Conservation (phyloP, 257 asterid species). For the Nemophila menziesii region DNA sequence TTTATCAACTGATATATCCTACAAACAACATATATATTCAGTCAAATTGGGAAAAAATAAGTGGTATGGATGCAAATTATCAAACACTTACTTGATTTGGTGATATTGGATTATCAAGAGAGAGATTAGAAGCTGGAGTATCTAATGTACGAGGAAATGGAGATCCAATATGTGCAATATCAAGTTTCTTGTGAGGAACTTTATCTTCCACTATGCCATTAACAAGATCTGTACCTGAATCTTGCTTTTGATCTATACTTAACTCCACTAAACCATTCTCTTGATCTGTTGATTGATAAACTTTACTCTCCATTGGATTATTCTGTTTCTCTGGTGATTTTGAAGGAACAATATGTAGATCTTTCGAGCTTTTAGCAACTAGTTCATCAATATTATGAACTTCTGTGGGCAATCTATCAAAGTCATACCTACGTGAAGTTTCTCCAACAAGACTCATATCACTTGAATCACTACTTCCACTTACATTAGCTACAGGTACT, state of each 20-base stretch:
- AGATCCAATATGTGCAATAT: slow-evolving; percentile 24
- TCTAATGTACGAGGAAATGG: slow-evolving; percentile 16
- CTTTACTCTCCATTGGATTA: slow-evolving; percentile 15
- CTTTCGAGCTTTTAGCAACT: slow-evolving; percentile 41
- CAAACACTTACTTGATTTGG: slow-evolving; percentile 34
- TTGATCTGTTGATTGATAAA: slow-evolving; percentile 17
- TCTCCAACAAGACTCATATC: slow-evolving; percentile 88
- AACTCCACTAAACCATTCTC: slow-evolving; percentile 17
- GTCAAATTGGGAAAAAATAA: not conserved
- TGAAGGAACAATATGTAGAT: slow-evolving; percentile 21
- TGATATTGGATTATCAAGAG: slow-evolving; percentile 23
- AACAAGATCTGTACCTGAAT: slow-evolving; percentile 7
- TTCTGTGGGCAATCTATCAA: slow-evolving; percentile 54
- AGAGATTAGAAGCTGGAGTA: slow-evolving; percentile 19
- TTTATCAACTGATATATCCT: slow-evolving; percentile 7
- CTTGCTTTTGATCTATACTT: slow-evolving; percentile 18
- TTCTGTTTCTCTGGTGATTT: too few species aligned
- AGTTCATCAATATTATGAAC: slow-evolving; percentile 63
- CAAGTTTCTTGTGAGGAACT: slow-evolving; percentile 19
- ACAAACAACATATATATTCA: slow-evolving; percentile 3
- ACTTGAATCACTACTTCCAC: slow-evolving; percentile 43
- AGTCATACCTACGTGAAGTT: slow-evolving; percentile 49
- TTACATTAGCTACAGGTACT: slow-evolving; percentile 27
- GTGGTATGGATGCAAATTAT: slow-evolving; percentile 9
- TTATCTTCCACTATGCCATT: slow-evolving; percentile 18